Evolutionary conservation across 768 basidiomycete species (phyloP).

Genomic region (Steccherinum ochraceum): DNA sequence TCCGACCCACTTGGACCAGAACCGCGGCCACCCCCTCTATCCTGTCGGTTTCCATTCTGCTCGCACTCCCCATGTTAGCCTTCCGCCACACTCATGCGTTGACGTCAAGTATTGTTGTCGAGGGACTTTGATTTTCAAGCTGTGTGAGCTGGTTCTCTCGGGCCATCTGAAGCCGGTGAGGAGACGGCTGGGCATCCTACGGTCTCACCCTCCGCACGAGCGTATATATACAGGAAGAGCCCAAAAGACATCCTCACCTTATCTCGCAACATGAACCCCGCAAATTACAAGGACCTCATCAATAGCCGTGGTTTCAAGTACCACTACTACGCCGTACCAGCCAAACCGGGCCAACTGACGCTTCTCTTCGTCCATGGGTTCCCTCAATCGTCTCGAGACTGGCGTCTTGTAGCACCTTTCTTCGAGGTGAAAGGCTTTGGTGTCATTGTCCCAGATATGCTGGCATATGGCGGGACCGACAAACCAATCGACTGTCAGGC

Average conservation of each 20-base stretch:
- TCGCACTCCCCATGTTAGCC: no score
- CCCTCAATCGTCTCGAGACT: conserved; percentile 34
- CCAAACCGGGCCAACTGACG: conserved; percentile 26
- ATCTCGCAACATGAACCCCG: conserved; percentile 14
- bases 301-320: conserved; percentile 29
- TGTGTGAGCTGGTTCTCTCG: no score
- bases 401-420: conserved; percentile 33
- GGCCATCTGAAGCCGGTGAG: no score
- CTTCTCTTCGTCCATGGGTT: conserved; percentile 41
- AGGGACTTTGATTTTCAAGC: no score
- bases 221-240: not conserved
- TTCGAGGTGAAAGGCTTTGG: conserved; percentile 36
- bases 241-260: not conserved
- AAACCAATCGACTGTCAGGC: conserved; percentile 27
- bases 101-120: no score
- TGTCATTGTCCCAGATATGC: conserved; percentile 40
- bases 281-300: conserved; percentile 25
- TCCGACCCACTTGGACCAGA: no score
- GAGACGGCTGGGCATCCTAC: no score
- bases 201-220: not conserved
- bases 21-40: no score
- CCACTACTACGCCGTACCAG: conserved; percentile 26
- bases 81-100: no score
- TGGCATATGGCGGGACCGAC: conserved; percentile 43
- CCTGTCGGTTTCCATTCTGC: no score